Evolutionary conservation across 257 asterid genomes (phyloP).

Genomic region (Solanum dulcamara): DNA sequence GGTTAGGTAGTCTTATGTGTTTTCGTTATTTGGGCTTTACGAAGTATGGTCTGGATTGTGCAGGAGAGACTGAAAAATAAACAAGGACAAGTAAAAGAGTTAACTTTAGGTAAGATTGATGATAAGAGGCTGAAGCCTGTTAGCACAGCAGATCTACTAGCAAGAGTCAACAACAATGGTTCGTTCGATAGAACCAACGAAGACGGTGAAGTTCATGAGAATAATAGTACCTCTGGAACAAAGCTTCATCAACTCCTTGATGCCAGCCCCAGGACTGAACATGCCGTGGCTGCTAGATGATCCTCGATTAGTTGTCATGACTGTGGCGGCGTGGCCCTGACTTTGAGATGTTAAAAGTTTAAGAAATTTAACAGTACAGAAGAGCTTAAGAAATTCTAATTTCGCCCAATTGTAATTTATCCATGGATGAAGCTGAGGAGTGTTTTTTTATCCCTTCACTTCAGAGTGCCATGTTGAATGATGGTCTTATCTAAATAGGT

Average conservation of each 20-base stretch:
- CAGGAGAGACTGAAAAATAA: slow-evolving; percentile 54
- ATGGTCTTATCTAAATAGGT: background rate
- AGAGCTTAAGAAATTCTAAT: background rate
- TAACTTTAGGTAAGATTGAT: slow-evolving; percentile 21
- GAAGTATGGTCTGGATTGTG: background rate
- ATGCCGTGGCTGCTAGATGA: slow-evolving; percentile 84
- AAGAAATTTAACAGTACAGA: slow-evolving; percentile 7
- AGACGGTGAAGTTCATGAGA: slow-evolving; percentile 35
- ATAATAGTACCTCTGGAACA: slow-evolving; percentile 31
- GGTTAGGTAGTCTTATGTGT: background rate
- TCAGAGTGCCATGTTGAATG: background rate
- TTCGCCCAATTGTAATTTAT: background rate
- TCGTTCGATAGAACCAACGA: slow-evolving; percentile 23
- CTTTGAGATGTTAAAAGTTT: background rate
- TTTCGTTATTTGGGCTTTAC: background rate
- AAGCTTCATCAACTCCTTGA: slow-evolving; percentile 84
- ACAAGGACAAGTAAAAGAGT: slow-evolving; percentile 20
- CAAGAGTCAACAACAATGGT: slow-evolving; percentile 58
- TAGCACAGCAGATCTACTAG: slow-evolving; percentile 67
- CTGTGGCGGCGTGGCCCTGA: background rate
- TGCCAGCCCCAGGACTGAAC: slow-evolving; percentile 41
- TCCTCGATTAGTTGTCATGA: background rate
- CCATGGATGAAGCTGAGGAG: background rate
- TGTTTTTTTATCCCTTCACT: background rate
- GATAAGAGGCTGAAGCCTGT: slow-evolving; percentile 40